Percentiles rank a stretch among this genome's conserved stretches.
Conservation (phyloP, 805 yeast genomes). For the Ogataea paraovalis region DNA sequence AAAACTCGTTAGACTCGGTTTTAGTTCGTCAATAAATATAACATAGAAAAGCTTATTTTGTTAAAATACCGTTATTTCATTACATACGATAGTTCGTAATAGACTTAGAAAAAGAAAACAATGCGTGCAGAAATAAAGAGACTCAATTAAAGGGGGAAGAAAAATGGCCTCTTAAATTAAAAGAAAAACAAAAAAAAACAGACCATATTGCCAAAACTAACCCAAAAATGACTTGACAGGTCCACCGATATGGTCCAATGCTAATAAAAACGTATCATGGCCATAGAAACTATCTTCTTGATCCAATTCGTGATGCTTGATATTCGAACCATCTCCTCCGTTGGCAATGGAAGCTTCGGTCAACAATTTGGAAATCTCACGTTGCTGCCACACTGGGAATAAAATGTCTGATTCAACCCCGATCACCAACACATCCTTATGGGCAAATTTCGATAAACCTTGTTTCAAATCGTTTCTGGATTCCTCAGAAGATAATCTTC, state of each 20-base stretch:
- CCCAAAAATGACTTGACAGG: conserved; percentile 66
- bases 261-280: conserved; percentile 85
- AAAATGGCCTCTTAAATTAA: neutral
- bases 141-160: too few relatives aligned
- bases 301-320: conserved; percentile 69
- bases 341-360: conserved; percentile 30
- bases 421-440: conserved; percentile 67
- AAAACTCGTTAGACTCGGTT: too few relatives aligned
- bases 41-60: too few relatives aligned
- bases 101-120: too few relatives aligned
- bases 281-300: conserved; percentile 79
- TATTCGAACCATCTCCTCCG: conserved; percentile 36
- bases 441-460: conserved; percentile 62
- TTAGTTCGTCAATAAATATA: too few relatives aligned
- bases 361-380: conserved; percentile 67
- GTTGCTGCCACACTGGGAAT: conserved; percentile 94
- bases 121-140: too few relatives aligned
- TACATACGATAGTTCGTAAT: too few relatives aligned
- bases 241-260: conserved; percentile 73
- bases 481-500: conserved; percentile 50
- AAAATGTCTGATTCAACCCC: conserved; percentile 93
- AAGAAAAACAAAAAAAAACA: neutral
- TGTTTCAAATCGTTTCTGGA: conserved; percentile 54
- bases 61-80: too few relatives aligned
- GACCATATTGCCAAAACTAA: neutral